Evolutionary conservation across 352 stramenopile species (phyloP).

Genomic region (Phytopythium montanum): DNA sequence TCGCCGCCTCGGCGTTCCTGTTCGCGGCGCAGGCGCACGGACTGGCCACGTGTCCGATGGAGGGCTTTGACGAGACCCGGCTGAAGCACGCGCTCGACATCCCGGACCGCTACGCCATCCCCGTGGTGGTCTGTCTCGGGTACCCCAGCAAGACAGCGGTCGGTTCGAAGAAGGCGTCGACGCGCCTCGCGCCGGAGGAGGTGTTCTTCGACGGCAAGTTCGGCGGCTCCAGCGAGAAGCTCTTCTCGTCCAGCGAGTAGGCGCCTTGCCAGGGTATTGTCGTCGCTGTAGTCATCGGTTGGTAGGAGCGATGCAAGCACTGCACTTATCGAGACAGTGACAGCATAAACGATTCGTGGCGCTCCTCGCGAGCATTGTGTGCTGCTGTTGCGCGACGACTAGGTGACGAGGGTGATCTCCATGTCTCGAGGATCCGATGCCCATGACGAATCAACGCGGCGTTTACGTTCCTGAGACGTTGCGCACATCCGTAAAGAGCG

Average conservation of each 20-base stretch:
- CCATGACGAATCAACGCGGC: neutral
- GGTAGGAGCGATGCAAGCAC: too few relatives aligned
- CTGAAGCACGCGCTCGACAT: slow-evolving; percentile 68
- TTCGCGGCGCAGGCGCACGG: slow-evolving; percentile 66
- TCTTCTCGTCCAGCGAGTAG: slow-evolving; percentile 41
- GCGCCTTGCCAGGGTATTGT: neutral
- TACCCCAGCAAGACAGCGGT: slow-evolving; percentile 31
- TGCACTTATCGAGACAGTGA: too few relatives aligned
- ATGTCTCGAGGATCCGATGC: neutral
- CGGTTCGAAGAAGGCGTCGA: slow-evolving; percentile 22
- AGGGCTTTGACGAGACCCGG: slow-evolving; percentile 71
- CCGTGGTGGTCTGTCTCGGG: slow-evolving; percentile 68
- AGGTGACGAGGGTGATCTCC: too few relatives aligned
- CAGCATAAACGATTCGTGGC: neutral
- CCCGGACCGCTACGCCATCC: slow-evolving; percentile 70
- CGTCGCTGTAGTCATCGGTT: too few relatives aligned
- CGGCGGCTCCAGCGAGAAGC: slow-evolving; percentile 48
- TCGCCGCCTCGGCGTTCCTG: slow-evolving; percentile 70
- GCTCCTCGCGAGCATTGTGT: too few relatives aligned
- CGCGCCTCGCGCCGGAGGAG: slow-evolving; percentile 51
- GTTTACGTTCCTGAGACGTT: neutral
- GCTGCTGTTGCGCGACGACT: too few relatives aligned
- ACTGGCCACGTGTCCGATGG: slow-evolving; percentile 72
- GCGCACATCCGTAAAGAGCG: neutral
- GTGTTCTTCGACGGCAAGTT: slow-evolving; percentile 88